These are phyloP conservation scores for Annona cherimola DNA, from an alignment of 164 flowering plant species.

Conservation along the genomic window DNA sequence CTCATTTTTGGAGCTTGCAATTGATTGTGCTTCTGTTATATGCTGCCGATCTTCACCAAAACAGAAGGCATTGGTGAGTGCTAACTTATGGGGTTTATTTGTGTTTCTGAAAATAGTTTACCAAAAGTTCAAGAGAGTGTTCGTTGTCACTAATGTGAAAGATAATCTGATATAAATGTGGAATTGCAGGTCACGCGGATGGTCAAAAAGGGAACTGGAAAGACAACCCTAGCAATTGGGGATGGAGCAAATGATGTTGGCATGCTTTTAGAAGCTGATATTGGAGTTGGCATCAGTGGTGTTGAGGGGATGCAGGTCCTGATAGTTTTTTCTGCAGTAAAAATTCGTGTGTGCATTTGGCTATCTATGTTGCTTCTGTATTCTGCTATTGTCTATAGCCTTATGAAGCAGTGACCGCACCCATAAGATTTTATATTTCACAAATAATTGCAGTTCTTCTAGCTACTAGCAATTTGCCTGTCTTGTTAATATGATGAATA, in stretches of 20 bases:
- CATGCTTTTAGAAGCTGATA: conserved; percentile 92
- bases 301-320: conserved; percentile 94
- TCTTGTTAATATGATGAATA: too few relatives aligned
- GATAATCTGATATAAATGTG: conserved; percentile 32
- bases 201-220: conserved; percentile 63
- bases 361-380: neutral
- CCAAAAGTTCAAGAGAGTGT: neutral
- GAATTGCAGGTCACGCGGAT: conserved; percentile 74
- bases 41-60: conserved; percentile 94
- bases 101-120: neutral
- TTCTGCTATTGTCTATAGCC: too few relatives aligned
- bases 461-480: too few relatives aligned
- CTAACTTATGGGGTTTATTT: neutral
- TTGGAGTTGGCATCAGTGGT: conserved; percentile 91
- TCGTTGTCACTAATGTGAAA: conserved; percentile 8
- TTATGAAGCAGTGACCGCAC: too few relatives aligned
- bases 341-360: neutral
- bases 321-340: neutral
- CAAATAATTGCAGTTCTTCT: too few relatives aligned
- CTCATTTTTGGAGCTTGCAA: conserved; percentile 63
- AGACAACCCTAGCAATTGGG: conserved; percentile 75
- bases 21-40: conserved; percentile 68
- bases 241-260: conserved; percentile 98
- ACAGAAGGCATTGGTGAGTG: conserved; percentile 83
- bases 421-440: too few relatives aligned